Conservation (phyloP, 257 asterid genomes). For the Thymus quinquecostatus region DNA sequence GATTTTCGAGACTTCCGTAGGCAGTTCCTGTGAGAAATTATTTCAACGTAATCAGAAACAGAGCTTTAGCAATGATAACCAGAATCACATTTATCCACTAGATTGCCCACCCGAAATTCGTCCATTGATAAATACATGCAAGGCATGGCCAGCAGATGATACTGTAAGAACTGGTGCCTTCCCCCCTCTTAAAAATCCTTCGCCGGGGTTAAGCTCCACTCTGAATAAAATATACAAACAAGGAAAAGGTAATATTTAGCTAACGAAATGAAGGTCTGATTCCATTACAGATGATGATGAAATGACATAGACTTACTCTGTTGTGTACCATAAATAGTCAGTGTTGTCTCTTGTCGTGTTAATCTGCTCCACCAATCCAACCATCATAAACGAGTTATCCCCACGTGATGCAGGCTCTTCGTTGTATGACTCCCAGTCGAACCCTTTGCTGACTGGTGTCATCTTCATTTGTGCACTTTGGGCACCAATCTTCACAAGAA, state of each 20-base stretch:
- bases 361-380: conserved; percentile 90
- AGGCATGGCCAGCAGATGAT: conserved; percentile 95
- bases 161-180: conserved; percentile 86
- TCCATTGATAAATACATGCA: conserved; percentile 94
- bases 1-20: conserved; percentile 88
- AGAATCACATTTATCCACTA: not conserved
- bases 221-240: conserved; percentile 43
- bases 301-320: conserved; percentile 70
- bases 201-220: conserved; percentile 70
- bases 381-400: conserved; percentile 57
- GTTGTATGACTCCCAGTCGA: conserved; percentile 83
- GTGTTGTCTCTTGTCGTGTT: conserved; percentile 88
- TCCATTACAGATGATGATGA: conserved; percentile 10
- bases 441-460: conserved; percentile 65
- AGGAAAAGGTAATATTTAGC: conserved; percentile 10
- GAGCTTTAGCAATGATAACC: not conserved
- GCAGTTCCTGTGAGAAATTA: conserved; percentile 69
- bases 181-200: conserved; percentile 69
- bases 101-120: conserved; percentile 66
- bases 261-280: not conserved
- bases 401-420: conserved; percentile 71
- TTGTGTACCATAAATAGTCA: conserved; percentile 92
- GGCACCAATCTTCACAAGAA: conserved; percentile 75
- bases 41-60: conserved; percentile 2
- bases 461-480: conserved; percentile 94